Evolutionary conservation across 2,329 filamentous ascomycete genomes (phyloP).

Genomic region (Ophiostoma sp.): DNA sequence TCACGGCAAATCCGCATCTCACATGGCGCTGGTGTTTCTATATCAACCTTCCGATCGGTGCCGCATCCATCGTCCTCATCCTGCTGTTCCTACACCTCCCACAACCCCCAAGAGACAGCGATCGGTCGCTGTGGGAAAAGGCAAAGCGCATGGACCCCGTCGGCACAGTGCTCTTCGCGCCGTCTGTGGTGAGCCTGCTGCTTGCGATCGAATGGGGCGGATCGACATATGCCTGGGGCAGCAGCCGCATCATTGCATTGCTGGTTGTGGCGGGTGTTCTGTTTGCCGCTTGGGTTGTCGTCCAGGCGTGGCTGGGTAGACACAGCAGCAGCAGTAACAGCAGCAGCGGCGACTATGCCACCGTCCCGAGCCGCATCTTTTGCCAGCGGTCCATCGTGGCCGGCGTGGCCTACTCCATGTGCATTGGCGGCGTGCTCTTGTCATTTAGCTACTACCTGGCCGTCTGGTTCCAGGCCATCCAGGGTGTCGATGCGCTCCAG

Average conservation of each 20-base stretch:
- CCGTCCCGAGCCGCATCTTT: slow-evolving; percentile 38
- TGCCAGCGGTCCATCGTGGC: slow-evolving; percentile 30
- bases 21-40: slow-evolving; percentile 41
- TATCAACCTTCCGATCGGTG: slow-evolving; percentile 39
- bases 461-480: slow-evolving; percentile 44
- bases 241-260: neutral
- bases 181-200: neutral
- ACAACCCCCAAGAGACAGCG: neutral
- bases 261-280: neutral
- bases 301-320: slow-evolving; percentile 1
- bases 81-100: neutral
- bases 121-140: neutral
- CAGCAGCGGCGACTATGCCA: slow-evolving; percentile 24
- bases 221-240: neutral
- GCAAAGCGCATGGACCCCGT: neutral
- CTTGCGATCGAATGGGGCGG: neutral
- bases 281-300: neutral
- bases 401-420: slow-evolving; percentile 12
- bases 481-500: slow-evolving; percentile 37
- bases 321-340: neutral
- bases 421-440: slow-evolving; percentile 17
- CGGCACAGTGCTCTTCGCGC: neutral
- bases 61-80: slow-evolving; percentile 28
- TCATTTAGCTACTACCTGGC: slow-evolving; percentile 26
- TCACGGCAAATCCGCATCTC: slow-evolving; percentile 33